These are phyloP conservation scores for Caryopteris hybrid DNA, from an alignment of 305 asterid species.

Conservation along the genomic window DNA sequence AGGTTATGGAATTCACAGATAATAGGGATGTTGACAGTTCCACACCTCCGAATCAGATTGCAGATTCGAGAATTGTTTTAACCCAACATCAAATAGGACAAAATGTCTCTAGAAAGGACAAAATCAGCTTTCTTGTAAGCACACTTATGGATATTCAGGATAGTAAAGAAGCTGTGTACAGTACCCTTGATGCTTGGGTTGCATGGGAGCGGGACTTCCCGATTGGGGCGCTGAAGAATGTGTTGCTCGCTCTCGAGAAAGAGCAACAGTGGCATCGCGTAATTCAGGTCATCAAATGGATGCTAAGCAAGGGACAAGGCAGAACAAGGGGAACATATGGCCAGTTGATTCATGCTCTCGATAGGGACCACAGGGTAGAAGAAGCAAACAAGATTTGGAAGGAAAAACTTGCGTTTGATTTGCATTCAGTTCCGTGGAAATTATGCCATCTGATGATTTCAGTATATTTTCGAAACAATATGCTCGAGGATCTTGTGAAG, in stretches of 20 bases:
- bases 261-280: conserved; percentile 82
- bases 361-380: conserved; percentile 69
- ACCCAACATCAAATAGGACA: conserved; percentile 50
- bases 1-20: conserved; percentile 8
- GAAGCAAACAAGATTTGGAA: conserved; percentile 79
- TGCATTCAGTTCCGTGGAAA: conserved; percentile 84
- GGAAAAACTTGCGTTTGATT: conserved; percentile 59
- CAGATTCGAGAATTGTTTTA: conserved; percentile 20
- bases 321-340: conserved; percentile 72
- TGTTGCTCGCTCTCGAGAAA: conserved; percentile 65
- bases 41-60: conserved; percentile 18
- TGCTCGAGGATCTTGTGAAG: conserved; percentile 67
- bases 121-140: conserved; percentile 48
- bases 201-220: conserved; percentile 90
- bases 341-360: conserved; percentile 79
- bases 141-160: conserved; percentile 56
- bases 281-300: conserved; percentile 92
- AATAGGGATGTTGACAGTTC: conserved; percentile 1
- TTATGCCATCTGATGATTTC: conserved; percentile 72
- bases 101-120: conserved; percentile 63
- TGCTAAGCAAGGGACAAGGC: conserved; percentile 95
- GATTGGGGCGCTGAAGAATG: conserved; percentile 61
- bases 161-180: conserved; percentile 59
- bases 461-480: conserved; percentile 62
- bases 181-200: conserved; percentile 88